These are phyloP conservation scores for Teratosphaeriaceae sp. DNA, from an alignment of 2,329 filamentous ascomycete species.

Conservation along the genomic window DNA sequence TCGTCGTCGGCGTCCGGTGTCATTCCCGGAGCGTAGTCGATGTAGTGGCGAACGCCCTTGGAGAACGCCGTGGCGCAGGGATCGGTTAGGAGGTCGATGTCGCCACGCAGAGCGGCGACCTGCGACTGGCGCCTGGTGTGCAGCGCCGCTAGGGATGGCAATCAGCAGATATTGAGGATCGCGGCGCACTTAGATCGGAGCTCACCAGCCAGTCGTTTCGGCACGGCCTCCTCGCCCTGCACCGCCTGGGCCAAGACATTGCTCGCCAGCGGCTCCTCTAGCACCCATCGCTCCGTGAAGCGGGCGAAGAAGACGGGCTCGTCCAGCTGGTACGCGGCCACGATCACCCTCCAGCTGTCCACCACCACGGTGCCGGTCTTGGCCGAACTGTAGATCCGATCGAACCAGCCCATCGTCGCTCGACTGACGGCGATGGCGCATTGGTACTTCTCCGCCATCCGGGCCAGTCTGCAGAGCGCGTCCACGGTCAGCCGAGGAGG, in stretches of 20 bases:
- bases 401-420: conserved; percentile 21
- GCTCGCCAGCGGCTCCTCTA: conserved; percentile 11
- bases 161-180: no score
- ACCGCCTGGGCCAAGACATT: neutral
- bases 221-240: neutral
- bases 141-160: conserved; percentile 5
- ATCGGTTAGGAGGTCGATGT: conserved; percentile 22
- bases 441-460: conserved; percentile 17
- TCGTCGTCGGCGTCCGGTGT: conserved; percentile 13
- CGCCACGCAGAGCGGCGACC: conserved; percentile 12
- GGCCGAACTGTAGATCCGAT: conserved; percentile 20
- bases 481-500: conserved; percentile 18
- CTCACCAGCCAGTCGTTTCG: conserved; percentile 6
- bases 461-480: conserved; percentile 17
- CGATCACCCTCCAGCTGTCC: conserved; percentile 16
- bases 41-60: conserved; percentile 20
- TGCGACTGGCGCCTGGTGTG: conserved; percentile 9
- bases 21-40: conserved; percentile 23
- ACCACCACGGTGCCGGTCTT: neutral
- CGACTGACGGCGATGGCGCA: conserved; percentile 19
- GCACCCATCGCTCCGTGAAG: conserved; percentile 15
- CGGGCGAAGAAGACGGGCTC: conserved; percentile 25
- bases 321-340: conserved; percentile 21
- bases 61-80: conserved; percentile 18
- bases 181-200: no score